Base-by-base conservation (phyloP, 1,139 yeast genomes). In the Debaryomyces subglobosus region DNA sequence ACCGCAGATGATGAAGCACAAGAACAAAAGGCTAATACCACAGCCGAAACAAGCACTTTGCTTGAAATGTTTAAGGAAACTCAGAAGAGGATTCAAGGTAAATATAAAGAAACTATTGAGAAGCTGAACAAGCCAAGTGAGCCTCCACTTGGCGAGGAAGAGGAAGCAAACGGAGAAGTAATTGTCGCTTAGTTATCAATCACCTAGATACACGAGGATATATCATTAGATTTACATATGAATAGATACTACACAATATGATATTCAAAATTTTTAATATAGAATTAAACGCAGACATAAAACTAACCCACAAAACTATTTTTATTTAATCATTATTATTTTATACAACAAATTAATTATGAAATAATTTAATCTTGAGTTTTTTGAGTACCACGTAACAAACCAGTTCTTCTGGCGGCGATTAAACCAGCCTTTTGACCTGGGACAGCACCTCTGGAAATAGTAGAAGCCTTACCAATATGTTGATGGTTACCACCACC, bases 401-500 rank as follows among this genome's bases (percentile, higher is more conserved):
- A 89, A 94, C 99, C 98, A 72, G 99, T 95, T 89, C 99, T 91
- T 90, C 99, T 92, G 78, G 99, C 99, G 72, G 99, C 99, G 77
- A 95, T 95, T 77, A 94, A 92, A 94, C 99, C 99, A 78, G 96
- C 97, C 96, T 94, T 94, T 85, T 94, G 99, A 91, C 99, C 99
- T 72, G 99, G 83, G 77, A 94, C 99, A 69, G 99, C 98, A 79
- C 96, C 96, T 89, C 99, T 91, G 68, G 97, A 87, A 72, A 94
- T 94, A 74, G 99, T 94, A 71, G 99, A 94, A 75, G 99, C 99
- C 88, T 94, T 94, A 92, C 99, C 98, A 86, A 94, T 94, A 80
- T 94, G 99, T 86, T 94, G 99, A 83, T 94, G 99, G 97, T 94
- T 94, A 94, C 99, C 99, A 92, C 99, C 99, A 89, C 99, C 99